Evolutionary conservation across 179 eudicot genomes (phyloP).

Genomic region (Pouteria campechiana): DNA sequence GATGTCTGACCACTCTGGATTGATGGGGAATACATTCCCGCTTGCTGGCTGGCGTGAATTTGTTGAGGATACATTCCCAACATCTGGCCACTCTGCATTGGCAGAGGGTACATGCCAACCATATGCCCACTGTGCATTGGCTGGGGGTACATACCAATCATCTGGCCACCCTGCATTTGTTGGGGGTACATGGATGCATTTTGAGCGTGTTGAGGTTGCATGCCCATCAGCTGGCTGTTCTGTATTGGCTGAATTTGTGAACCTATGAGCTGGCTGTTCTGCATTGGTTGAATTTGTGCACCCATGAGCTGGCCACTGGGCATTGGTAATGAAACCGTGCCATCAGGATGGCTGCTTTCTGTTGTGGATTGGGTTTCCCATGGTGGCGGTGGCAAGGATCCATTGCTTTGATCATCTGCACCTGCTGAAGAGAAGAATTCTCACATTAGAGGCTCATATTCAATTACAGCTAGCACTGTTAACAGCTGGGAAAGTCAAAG

Average conservation of each 20-base stretch:
- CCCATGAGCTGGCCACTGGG: not conserved
- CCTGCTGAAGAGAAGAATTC: too few species aligned
- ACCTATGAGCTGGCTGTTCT: not conserved
- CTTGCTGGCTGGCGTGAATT: too few species aligned
- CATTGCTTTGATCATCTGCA: slow-evolving; percentile 53
- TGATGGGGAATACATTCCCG: too few species aligned
- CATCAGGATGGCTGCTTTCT: slow-evolving; percentile 25
- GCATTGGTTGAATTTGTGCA: not conserved
- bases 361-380: slow-evolving; percentile 79
- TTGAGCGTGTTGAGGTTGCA: not conserved
- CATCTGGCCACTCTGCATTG: slow-evolving; percentile 19
- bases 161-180: too few species aligned
- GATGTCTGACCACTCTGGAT: slow-evolving; percentile 50
- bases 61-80: slow-evolving; percentile 39
- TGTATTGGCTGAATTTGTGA: slow-evolving; percentile 1
- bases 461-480: too few species aligned
- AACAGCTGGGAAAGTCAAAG: too few species aligned
- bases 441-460: too few species aligned
- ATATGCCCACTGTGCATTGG: slow-evolving; percentile 30
- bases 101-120: slow-evolving; percentile 43
- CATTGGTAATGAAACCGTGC: too few species aligned
- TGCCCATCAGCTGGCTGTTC: not conserved
- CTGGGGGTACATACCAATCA: too few species aligned
- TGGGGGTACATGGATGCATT: slow-evolving; percentile 7
- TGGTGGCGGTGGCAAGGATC: slow-evolving; percentile 83